Conservation (phyloP, 1,139 yeast species). For the Groenewaldozyma auringiensis region DNA sequence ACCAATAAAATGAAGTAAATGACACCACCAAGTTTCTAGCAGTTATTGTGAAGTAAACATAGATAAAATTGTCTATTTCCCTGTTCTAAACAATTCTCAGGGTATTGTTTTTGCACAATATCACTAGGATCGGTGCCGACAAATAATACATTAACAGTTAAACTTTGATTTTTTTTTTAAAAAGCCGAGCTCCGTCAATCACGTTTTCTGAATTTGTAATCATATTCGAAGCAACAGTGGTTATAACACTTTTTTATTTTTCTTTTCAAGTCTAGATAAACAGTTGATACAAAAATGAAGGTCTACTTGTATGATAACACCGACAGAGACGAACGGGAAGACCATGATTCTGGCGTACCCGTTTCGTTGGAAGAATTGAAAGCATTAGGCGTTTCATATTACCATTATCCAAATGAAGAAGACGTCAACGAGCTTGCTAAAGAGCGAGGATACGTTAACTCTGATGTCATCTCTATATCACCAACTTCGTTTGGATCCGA, state of each 20-base stretch:
- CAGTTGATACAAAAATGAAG: constrained; percentile 31
- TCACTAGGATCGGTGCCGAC: too few species aligned
- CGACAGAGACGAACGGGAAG: constrained; percentile 56
- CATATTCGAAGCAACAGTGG: not conserved
- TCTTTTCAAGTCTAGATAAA: not conserved
- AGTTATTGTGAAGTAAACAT: too few species aligned
- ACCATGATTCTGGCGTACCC: constrained; percentile 59
- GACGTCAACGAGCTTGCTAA: constrained; percentile 61
- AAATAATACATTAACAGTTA: too few species aligned
- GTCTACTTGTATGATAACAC: constrained; percentile 69
- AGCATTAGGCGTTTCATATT: constrained; percentile 64
- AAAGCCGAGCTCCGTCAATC: not conserved
- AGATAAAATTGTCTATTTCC: too few species aligned
- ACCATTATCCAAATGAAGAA: constrained; percentile 42
- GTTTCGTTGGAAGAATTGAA: constrained; percentile 46
- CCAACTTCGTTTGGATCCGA: constrained; percentile 59
- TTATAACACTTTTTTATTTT: not conserved
- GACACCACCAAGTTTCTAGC: too few species aligned
- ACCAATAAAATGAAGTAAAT: too few species aligned
- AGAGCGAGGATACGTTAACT: constrained; percentile 66
- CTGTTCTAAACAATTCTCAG: too few species aligned
- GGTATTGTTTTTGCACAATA: too few species aligned
- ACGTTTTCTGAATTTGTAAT: not conserved
- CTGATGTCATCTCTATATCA: constrained; percentile 63
- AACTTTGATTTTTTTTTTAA: too few species aligned